phyloP scores from a whole-genome alignment of 2,329 filamentous ascomycete genomes.

The Aureobasidium sp. region DNA sequence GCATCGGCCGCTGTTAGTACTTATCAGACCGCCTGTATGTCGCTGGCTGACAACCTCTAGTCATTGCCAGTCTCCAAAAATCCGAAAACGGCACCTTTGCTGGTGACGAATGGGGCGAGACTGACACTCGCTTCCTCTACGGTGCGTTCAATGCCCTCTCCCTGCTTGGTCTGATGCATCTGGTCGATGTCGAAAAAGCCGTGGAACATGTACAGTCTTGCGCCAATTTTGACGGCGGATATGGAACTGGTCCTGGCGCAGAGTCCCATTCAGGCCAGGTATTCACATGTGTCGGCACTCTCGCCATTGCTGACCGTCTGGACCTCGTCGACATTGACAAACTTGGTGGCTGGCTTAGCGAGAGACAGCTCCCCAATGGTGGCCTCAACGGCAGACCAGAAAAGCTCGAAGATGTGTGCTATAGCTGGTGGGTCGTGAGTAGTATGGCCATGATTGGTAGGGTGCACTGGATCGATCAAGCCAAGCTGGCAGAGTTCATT shows the following conservation, averaged over 20 bases:
- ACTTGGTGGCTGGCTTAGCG: conserved; percentile 83
- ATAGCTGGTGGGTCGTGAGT: conserved; percentile 97
- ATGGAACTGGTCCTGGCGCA: conserved; percentile 79
- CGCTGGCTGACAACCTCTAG: conserved; percentile 35
- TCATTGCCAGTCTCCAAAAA: conserved; percentile 78
- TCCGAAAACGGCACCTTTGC: conserved; percentile 75
- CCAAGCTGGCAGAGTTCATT: conserved; percentile 74
- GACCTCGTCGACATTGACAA: conserved; percentile 74
- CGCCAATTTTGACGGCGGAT: conserved; percentile 90
- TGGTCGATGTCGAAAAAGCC: conserved; percentile 74
- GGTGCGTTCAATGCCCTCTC: conserved; percentile 84
- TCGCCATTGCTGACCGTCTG: conserved; percentile 74
- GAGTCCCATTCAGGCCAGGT: conserved; percentile 95
- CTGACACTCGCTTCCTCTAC: conserved; percentile 91
- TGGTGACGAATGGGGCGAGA: conserved; percentile 94
- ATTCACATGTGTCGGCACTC: conserved; percentile 83
- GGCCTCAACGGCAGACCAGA: conserved; percentile 92
- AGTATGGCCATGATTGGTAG: conserved; percentile 83
- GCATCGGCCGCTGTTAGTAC: conserved; percentile 69
- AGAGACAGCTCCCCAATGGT: conserved; percentile 79
- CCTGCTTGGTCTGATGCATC: conserved; percentile 63
- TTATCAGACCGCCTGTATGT: background rate
- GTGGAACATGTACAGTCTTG: conserved; percentile 74
- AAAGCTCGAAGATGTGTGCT: conserved; percentile 94
- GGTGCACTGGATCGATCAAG: conserved; percentile 86